Evolutionary conservation across 179 eudicot genomes (phyloP).

Genomic region (Sideroxylon spinosum): DNA sequence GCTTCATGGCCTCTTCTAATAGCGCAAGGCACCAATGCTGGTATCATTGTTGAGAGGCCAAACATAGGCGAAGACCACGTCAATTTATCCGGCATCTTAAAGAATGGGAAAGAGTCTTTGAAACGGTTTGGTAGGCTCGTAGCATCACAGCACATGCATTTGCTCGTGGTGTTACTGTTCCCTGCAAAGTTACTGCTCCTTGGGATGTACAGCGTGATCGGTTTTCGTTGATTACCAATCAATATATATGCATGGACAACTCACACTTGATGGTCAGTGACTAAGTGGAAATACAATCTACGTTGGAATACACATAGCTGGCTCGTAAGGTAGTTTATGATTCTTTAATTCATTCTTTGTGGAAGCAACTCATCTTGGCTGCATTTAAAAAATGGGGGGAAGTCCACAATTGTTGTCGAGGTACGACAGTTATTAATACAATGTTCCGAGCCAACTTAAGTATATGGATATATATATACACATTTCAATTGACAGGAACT

Average conservation of each 20-base stretch:
- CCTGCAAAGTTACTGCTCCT: constrained; percentile 62
- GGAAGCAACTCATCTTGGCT: constrained; percentile 14
- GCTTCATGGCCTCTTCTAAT: constrained; percentile 73
- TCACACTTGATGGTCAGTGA: neutral
- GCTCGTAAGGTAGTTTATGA: constrained; percentile 17
- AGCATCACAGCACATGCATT: constrained; percentile 78
- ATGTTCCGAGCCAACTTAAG: no score
- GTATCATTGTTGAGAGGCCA: constrained; percentile 31
- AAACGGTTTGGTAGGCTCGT: constrained; percentile 64
- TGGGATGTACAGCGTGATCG: constrained; percentile 42
- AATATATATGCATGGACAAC: neutral
- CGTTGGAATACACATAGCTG: no score
- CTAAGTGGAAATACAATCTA: neutral
- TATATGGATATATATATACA: no score
- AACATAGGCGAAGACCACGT: constrained; percentile 26
- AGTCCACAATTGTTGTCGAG: no score
- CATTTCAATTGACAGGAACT: no score
- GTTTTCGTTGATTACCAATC: constrained; percentile 22
- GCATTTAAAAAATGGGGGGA: neutral
- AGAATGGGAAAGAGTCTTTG: constrained; percentile 54
- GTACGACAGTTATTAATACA: no score
- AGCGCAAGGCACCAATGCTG: constrained; percentile 30
- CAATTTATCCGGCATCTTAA: constrained; percentile 46
- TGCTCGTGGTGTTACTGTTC: constrained; percentile 62
- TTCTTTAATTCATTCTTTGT: constrained; percentile 36